Conservation (phyloP, 768 basidiomycete genomes). For the Cyclocybe cylindracea region DNA sequence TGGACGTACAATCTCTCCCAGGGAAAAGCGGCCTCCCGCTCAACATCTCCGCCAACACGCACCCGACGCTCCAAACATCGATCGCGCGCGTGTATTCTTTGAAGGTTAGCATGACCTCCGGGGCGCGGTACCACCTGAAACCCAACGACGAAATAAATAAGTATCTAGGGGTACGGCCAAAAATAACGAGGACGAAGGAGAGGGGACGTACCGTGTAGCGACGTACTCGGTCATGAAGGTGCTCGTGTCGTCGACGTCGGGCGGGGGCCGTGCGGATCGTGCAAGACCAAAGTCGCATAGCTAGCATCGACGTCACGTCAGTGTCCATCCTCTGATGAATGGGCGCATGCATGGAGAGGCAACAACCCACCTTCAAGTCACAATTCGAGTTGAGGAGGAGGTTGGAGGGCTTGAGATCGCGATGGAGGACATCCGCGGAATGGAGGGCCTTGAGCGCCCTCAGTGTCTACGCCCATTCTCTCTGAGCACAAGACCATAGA, state of each 20-base stretch:
- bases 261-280: conserved; percentile 84
- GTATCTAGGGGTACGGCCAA: too few relatives aligned
- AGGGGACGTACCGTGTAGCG: conserved; percentile 52
- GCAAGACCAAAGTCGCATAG: conserved; percentile 90
- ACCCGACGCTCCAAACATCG: conserved; percentile 86
- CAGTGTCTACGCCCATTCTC: conserved; percentile 48
- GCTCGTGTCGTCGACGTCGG: conserved; percentile 80
- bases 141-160: too few relatives aligned
- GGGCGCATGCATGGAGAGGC: too few relatives aligned
- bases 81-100: conserved; percentile 96
- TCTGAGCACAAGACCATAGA: too few relatives aligned
- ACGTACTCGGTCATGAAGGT: conserved; percentile 96
- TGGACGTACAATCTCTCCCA: conserved; percentile 66
- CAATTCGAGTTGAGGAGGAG: conserved; percentile 97
- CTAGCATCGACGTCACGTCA: too few relatives aligned
- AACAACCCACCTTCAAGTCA: conserved; percentile 73
- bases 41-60: conserved; percentile 96
- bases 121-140: conserved; percentile 92
- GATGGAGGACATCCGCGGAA: conserved; percentile 94
- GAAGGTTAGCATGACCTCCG: conserved; percentile 99
- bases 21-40: conserved; percentile 96
- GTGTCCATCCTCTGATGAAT: too few relatives aligned
- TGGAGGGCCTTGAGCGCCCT: conserved; percentile 96
- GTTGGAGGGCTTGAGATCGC: conserved; percentile 97
- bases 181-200: too few relatives aligned